These are phyloP conservation scores for Penicillium dipodomyicola DNA, from an alignment of 495 filamentous ascomycete species.

Conservation along the genomic window DNA sequence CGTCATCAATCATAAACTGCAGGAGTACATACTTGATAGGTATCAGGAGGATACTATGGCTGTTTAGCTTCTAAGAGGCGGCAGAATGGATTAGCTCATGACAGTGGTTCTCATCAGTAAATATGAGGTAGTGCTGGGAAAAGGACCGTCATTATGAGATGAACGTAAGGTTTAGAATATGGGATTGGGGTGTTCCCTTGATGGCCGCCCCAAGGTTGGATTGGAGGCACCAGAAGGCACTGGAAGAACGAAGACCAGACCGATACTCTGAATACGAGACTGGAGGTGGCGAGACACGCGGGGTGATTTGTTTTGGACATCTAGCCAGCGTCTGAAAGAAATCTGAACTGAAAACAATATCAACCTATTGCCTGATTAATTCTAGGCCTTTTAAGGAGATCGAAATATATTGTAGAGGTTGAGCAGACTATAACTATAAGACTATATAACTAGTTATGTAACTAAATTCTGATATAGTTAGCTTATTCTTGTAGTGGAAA, in stretches of 20 bases:
- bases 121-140: too few relatives aligned
- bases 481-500: neutral
- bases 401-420: neutral
- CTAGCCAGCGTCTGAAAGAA: neutral
- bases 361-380: neutral
- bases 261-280: neutral
- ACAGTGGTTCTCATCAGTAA: too few relatives aligned
- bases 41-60: slow-evolving; percentile 16
- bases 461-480: neutral
- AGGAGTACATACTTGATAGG: neutral
- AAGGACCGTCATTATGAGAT: slow-evolving; percentile 9
- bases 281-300: neutral
- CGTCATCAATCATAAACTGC: neutral
- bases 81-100: too few relatives aligned
- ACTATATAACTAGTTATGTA: neutral
- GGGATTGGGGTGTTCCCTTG: neutral
- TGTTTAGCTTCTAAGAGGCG: slow-evolving; percentile 12
- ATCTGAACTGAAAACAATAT: neutral
- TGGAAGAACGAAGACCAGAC: neutral
- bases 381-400: neutral
- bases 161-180: slow-evolving; percentile 2
- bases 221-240: neutral
- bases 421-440: neutral
- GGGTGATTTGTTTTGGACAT: neutral
- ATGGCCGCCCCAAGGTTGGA: slow-evolving; percentile 11